Evolutionary conservation across 139 green algal species (phyloP), one percentile per base, ranked within the genome.

Genomic region (Micractinium sp.): DNA sequence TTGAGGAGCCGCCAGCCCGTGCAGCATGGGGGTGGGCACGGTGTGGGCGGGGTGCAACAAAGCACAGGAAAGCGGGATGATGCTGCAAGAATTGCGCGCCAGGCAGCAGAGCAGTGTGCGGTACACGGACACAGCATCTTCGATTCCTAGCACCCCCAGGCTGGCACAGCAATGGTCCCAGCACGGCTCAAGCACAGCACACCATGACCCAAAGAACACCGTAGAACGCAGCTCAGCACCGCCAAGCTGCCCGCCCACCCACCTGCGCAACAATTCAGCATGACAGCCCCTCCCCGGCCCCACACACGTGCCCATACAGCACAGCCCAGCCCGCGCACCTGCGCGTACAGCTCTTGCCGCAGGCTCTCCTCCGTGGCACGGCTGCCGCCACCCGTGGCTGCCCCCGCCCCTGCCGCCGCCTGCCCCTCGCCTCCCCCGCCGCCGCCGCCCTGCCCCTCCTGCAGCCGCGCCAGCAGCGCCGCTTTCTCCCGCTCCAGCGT

Each of bases 401-500:
- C 67, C 16, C 38, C 38, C 2, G 66, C 66, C 77, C 31, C 23
- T 81, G 75, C 82, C 74, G 77, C 86, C 79, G 63, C 38, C 47
- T 56, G 47, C 47, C 47, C 38, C 20, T 29, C 41, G 60, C 85
- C 82, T 33, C 38, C 84, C 60, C 0, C 84, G 85, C 69, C 31
- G 33, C 31, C 35, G 33, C 81, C 47, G 63, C 69, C 71, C 33
- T 79, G 47, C 86, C 38, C 36, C 87, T 63, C 47, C 81, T 80
- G 61, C 79, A 89, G 82, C 80, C 81, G 91, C 67, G 82, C 39
- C 82, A 92, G 56, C 80, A 97, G 89, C 33, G 85, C 85, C 83
- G 93, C 75, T 79, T 96, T 96, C 90, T 99, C 95, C 18, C 85
- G 74, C 87, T 98, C 96, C 56, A 99, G 92, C 5, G 90, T 85